Base-by-base conservation (phyloP, 2,329 filamentous ascomycete genomes). In the Fusarium sp. region DNA sequence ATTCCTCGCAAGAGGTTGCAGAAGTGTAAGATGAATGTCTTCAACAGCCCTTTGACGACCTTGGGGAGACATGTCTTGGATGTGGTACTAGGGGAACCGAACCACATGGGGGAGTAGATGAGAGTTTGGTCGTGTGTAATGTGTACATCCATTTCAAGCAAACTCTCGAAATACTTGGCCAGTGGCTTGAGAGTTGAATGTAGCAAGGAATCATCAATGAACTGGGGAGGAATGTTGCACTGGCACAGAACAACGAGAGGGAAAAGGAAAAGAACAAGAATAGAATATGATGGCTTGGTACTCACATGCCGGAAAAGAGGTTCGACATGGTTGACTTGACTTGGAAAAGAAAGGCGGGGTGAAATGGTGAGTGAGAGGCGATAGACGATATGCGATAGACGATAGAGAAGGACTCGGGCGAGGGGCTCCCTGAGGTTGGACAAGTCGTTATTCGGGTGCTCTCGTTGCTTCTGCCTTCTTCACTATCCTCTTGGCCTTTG, bases 291-390 rank as follows among this genome's bases (percentile, higher is more conserved):
- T 33, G 30, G 30, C 13, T 33, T 68, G 48, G 56, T 65, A 86
- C 86, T 85, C 81, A 88, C 86, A 88, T 87, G 79, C 86, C 85
- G 74, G 85, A 87, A 76, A 88, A 87, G 73, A 88, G 80, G 79
- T 87, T 87, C 72, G 86, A 87, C 85, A 87, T 88, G 76, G 73
- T 80, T 72, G 70, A 60, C 54, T 33, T 33, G 30, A 15, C 30
- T 33, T 33, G 30, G 35, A 37, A 19, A 37, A 56, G 55, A 68
- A 65, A 70, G 68, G 68, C 61, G 67, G 69, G 71, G 68, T 71
- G 72, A 60, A 65, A 68, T 71, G 33, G 62, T 62, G 67, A 67
- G 64, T 68, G 64, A 61, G 54, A 70, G 71, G 51, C 60, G 60
- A 37, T 56, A 53, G 71, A 49, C 60, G 60, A 37, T 56, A 53